A percentile compares a stretch with the other conserved stretches of the same genome.
These are phyloP conservation scores for Neonectria faginata DNA, from an alignment of 2,329 filamentous ascomycete species.

Conservation along the genomic window DNA sequence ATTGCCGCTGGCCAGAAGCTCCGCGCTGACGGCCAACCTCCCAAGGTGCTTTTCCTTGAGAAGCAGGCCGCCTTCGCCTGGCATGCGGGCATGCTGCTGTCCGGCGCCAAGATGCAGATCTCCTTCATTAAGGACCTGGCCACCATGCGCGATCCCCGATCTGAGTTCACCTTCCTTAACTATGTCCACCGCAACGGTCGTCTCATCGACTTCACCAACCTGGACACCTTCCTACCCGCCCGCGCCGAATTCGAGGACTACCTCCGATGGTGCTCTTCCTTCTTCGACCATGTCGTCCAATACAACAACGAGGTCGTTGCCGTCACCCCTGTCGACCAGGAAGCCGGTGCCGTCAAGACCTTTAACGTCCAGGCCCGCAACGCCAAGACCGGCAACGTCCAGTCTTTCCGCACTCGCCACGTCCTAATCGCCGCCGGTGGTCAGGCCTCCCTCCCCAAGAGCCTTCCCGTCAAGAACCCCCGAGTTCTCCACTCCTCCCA, in stretches of 20 bases:
- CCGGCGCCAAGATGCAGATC: slow-evolving; percentile 96
- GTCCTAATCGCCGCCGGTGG: slow-evolving; percentile 72
- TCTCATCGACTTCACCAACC: slow-evolving; percentile 91
- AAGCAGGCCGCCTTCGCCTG: slow-evolving; percentile 86
- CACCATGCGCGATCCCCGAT: slow-evolving; percentile 86
- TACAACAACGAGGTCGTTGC: slow-evolving; percentile 84
- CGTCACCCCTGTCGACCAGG: slow-evolving; percentile 70
- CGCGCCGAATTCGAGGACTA: slow-evolving; percentile 95
- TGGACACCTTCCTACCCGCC: slow-evolving; percentile 87
- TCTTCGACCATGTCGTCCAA: slow-evolving; percentile 78
- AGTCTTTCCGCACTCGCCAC: slow-evolving; percentile 69
- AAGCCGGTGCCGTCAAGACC: slow-evolving; percentile 65
- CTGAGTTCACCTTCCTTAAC: slow-evolving; percentile 94
- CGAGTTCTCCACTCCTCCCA: slow-evolving; percentile 89
- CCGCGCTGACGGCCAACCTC: slow-evolving; percentile 57
- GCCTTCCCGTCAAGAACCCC: slow-evolving; percentile 76
- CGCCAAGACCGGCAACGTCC: slow-evolving; percentile 64
- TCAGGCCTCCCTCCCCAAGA: slow-evolving; percentile 76
- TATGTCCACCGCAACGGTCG: slow-evolving; percentile 86
- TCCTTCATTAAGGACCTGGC: slow-evolving; percentile 97
- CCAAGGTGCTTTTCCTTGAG: slow-evolving; percentile 89
- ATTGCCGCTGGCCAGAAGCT: slow-evolving; percentile 63
- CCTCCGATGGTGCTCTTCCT: slow-evolving; percentile 88
- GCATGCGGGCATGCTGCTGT: slow-evolving; percentile 96
- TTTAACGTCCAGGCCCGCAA: slow-evolving; percentile 78